Base-by-base conservation (phyloP, 495 filamentous ascomycete genomes). In the Penicillium lagena region DNA sequence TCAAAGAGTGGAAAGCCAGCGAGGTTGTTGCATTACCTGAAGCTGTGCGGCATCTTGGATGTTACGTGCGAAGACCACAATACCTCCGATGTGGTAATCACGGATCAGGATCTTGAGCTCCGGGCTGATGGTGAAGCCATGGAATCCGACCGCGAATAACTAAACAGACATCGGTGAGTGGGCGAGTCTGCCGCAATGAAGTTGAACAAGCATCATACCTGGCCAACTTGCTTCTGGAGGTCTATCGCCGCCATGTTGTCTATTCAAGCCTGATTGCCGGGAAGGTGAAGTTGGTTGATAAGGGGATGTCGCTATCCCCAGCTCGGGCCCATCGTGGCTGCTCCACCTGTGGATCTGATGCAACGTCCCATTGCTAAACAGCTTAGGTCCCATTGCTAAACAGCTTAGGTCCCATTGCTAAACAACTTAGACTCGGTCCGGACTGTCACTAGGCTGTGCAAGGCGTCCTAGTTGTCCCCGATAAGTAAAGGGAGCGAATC, bases 101-200 rank as follows among this genome's bases (percentile, higher is more conserved):
- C 53, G 62, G 37, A 76, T 75, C 42, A 76, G 46, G 5, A 52
- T 66, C 42, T 71, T 73, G 51, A 76, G 68, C 45, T 75, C 71
- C 3, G 65, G 54, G 47, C 66, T 73, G 17, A 64, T 66, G 1
- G 55, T 58, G 37, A 59, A 54, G 35, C 68, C 71, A 45, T 76
- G 66, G 33, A 76, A 73, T 10, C 72, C 72, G 36, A 73, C 71
- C 27, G 66, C 71, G 50, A 76, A 76, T 29, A 76, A 63, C 72
- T 76, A 37, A 22, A 22, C 7, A 40, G 40, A 36, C 17, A 34
- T 56, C 13, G 54, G 39, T 9, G 29, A 45, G n/a, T 12, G 7
- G 22, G 22, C 6, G 22, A 4, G 22, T 22, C 22, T 22, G 22
- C 4, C 22, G 22, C 22, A 22, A 22, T 22, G 22, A 22, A 22